A percentile compares a stretch with the other conserved stretches of the same genome.
These are phyloP conservation scores for Paramecium pentaurelia DNA, from an alignment of 73 alveolate species.

Conservation along the genomic window DNA sequence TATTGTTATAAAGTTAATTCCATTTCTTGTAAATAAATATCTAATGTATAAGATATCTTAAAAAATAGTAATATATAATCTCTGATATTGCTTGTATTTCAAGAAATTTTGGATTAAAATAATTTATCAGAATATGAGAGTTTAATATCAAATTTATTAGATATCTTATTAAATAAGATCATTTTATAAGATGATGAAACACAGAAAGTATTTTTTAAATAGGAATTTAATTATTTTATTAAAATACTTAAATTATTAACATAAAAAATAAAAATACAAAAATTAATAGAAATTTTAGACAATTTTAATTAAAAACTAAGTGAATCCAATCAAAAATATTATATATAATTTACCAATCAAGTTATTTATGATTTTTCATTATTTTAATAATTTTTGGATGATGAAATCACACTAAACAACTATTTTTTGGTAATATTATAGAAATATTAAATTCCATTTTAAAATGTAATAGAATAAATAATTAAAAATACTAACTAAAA, in stretches of 20 bases:
- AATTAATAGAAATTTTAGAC: neutral
- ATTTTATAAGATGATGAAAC: neutral
- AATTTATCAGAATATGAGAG: neutral
- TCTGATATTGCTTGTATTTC: neutral
- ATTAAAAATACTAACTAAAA: neutral
- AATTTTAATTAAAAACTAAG: neutral
- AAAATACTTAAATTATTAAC: neutral
- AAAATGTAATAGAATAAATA: neutral
- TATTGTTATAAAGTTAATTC: neutral
- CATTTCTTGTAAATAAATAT: neutral
- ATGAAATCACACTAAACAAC: neutral
- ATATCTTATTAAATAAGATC: neutral
- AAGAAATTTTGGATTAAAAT: neutral
- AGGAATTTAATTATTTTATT: neutral
- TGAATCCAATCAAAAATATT: neutral
- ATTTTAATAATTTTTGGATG: neutral
- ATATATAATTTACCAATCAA: neutral
- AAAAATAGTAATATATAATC: neutral
- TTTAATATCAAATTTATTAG: neutral
- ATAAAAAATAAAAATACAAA: neutral
- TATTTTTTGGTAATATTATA: neutral
- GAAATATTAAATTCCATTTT: neutral
- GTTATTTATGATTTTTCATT: neutral
- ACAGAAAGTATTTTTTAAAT: neutral
- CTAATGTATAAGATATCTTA: neutral